A percentile compares a stretch with the other conserved stretches of the same genome.
phyloP scores from a whole-genome alignment of 2,329 filamentous ascomycete genomes.

The Tolypocladium inflatum region DNA sequence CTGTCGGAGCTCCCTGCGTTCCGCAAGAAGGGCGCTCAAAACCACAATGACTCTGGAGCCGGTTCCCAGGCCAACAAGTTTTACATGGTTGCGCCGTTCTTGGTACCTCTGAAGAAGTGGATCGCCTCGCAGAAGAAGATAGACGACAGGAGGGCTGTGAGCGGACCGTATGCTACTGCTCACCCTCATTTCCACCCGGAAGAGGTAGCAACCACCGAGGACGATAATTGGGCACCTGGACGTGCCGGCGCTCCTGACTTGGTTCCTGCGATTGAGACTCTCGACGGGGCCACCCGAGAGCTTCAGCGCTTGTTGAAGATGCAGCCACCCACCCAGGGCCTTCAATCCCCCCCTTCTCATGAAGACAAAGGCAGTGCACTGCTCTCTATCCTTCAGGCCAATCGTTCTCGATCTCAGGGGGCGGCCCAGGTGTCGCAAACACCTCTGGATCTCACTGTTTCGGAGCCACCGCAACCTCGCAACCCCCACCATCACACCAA shows the following conservation, averaged over 20 bases:
- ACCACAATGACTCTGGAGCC: constrained; percentile 46
- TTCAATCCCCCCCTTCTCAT: constrained; percentile 23
- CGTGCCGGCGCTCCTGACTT: constrained; percentile 21
- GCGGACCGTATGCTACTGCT: constrained; percentile 27
- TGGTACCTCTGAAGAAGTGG: constrained; percentile 81
- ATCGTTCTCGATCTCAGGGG: constrained; percentile 9
- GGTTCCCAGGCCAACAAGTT: constrained; percentile 71
- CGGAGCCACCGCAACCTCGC: constrained; percentile 40
- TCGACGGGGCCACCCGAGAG: constrained; percentile 41
- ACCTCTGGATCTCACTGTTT: constrained; percentile 43
- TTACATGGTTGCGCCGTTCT: constrained; percentile 95
- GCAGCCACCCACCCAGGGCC: constrained; percentile 40
- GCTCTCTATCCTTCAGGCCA: constrained; percentile 41
- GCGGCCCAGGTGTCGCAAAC: constrained; percentile 32
- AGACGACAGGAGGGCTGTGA: constrained; percentile 42
- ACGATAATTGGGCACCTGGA: constrained; percentile 41
- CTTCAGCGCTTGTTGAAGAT: constrained; percentile 46
- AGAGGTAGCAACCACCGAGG: constrained; percentile 52
- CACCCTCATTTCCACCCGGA: constrained; percentile 34
- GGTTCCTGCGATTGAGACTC: constrained; percentile 31
- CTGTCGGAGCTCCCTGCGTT: constrained; percentile 79
- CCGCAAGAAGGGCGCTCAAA: constrained; percentile 54
- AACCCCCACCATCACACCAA: constrained; percentile 47
- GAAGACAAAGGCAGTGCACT: constrained; percentile 41
- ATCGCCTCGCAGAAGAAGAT: constrained; percentile 73